These are phyloP conservation scores for Persicaria tinctoria DNA, from an alignment of 148 eudicot genomes.

Conservation along the genomic window DNA sequence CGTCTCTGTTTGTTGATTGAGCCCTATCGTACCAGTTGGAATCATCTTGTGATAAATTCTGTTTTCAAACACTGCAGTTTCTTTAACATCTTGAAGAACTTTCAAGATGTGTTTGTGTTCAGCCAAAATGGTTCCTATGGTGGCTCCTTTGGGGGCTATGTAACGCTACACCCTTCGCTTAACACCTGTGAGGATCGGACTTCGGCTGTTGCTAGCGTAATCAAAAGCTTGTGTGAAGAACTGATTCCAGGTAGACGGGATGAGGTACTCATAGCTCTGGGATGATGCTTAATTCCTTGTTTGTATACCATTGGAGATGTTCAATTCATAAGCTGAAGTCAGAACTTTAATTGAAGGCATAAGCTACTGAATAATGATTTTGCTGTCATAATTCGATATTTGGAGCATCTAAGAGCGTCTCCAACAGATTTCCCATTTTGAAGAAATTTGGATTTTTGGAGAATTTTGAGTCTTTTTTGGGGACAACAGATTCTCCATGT, in stretches of 20 bases:
- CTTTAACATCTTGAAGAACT: slow-evolving; percentile 53
- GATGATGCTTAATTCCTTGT: background rate
- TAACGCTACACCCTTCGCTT: slow-evolving; percentile 46
- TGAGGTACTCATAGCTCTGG: slow-evolving; percentile 46
- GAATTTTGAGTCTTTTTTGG: background rate
- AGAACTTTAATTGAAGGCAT: background rate
- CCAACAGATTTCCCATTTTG: background rate
- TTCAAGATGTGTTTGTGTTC: slow-evolving; percentile 62
- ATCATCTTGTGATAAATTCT: background rate
- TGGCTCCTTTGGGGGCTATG: slow-evolving; percentile 34
- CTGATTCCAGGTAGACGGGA: slow-evolving; percentile 86
- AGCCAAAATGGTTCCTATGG: slow-evolving; percentile 23
- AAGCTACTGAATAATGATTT: no score
- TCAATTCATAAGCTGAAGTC: background rate
- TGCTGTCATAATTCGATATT: background rate
- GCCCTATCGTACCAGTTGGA: background rate
- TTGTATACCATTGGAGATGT: background rate
- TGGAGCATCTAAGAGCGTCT: background rate
- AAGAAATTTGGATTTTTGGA: background rate
- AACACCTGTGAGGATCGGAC: slow-evolving; percentile 54
- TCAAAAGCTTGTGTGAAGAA: slow-evolving; percentile 58
- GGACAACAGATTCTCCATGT: background rate
- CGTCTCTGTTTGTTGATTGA: background rate
- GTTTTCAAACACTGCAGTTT: slow-evolving; percentile 36
- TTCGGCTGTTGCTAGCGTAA: slow-evolving; percentile 59